Conservation (phyloP, 208 protist genomes). For the Crithidia expoeki region DNA sequence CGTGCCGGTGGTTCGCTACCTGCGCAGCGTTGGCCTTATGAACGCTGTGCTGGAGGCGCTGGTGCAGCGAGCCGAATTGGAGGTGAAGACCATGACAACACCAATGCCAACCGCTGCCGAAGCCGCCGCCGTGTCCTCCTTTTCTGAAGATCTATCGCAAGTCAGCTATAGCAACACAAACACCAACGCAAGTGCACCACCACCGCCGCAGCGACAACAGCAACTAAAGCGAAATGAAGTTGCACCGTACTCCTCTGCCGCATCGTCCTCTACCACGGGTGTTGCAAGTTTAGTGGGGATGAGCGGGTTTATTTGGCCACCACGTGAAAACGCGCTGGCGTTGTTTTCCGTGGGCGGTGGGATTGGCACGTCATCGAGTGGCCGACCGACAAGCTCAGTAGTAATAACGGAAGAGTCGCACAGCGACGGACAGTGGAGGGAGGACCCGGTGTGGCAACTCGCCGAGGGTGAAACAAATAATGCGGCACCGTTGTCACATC, state of each 20-base stretch:
- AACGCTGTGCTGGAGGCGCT: constrained; percentile 35
- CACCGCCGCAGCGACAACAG: neutral
- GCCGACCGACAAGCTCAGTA: constrained; percentile 12
- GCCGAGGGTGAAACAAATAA: neutral
- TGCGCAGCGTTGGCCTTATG: constrained; percentile 53
- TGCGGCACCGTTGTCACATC: neutral
- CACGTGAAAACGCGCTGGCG: neutral
- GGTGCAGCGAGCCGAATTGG: constrained; percentile 28
- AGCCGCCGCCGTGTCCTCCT: neutral
- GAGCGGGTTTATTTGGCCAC: constrained; percentile 12
- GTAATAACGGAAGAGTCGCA: neutral
- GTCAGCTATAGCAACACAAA: neutral
- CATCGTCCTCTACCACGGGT: neutral
- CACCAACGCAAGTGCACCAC: neutral
- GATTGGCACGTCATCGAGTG: neutral
- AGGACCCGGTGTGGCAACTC: neutral
- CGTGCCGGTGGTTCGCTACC: constrained; percentile 44
- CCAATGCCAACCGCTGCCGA: too few relatives aligned
- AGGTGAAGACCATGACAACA: constrained; percentile 17
- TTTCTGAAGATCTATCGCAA: neutral
- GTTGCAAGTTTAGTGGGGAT: neutral
- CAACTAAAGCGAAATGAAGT: neutral
- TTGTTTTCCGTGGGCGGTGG: constrained; percentile 2
- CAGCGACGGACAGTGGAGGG: neutral
- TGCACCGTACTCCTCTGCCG: neutral